A percentile compares a stretch with the other conserved stretches of the same genome.
Conservation (phyloP, 2,329 filamentous ascomycete species). For the Pseudocercospora vitis region DNA sequence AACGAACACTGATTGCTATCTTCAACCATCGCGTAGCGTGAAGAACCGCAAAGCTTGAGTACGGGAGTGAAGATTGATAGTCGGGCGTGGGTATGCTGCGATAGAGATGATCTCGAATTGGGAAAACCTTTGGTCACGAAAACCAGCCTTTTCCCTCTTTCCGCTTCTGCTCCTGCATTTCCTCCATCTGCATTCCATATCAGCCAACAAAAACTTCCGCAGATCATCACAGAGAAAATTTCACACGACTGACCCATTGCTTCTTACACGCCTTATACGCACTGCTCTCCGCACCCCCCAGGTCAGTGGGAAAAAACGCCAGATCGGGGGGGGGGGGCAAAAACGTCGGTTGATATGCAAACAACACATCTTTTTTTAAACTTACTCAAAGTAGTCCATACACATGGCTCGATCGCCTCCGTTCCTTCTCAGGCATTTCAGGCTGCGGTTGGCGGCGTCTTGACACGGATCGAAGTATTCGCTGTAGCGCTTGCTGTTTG, state of each 20-base stretch:
- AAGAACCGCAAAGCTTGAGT: no score
- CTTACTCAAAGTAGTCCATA: slow-evolving; percentile 91
- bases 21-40: no score
- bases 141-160: slow-evolving; percentile 40
- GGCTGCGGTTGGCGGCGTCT: slow-evolving; percentile 80
- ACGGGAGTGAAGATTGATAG: no score
- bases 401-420: slow-evolving; percentile 86
- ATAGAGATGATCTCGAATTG: no score
- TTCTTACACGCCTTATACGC: slow-evolving; percentile 95
- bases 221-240: not conserved
- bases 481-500: slow-evolving; percentile 76
- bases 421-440: slow-evolving; percentile 86
- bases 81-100: no score
- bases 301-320: no score
- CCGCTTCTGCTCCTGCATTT: slow-evolving; percentile 49
- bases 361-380: no score
- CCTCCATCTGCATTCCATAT: slow-evolving; percentile 41
- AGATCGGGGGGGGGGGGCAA: no score
- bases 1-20: no score
- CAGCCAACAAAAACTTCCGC: slow-evolving; percentile 21
- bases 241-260: slow-evolving; percentile 71
- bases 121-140: not conserved
- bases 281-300: no score
- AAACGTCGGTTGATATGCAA: not conserved
- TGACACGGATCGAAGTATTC: slow-evolving; percentile 96